phyloP scores from a whole-genome alignment of 768 basidiomycete species.

The Jaapia argillacea region DNA sequence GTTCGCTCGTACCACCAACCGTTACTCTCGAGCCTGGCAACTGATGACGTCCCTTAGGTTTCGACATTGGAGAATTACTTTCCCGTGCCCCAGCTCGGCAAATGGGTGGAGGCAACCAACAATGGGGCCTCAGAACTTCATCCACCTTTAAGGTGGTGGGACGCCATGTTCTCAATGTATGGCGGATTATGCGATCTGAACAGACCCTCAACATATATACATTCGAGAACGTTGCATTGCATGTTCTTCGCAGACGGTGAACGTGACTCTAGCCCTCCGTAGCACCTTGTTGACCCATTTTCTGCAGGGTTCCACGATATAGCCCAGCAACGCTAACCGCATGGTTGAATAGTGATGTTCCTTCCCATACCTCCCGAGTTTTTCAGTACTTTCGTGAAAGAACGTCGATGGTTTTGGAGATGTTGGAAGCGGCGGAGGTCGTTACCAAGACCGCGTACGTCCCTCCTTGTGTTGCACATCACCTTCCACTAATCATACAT shows the following conservation, averaged over 20 bases:
- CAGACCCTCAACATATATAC: constrained; percentile 69
- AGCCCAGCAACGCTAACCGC: constrained; percentile 45
- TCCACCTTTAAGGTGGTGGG: constrained; percentile 81
- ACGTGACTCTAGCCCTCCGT: constrained; percentile 7
- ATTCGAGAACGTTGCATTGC: constrained; percentile 84
- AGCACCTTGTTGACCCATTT: neutral
- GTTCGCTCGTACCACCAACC: constrained; percentile 27
- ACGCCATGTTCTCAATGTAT: constrained; percentile 86
- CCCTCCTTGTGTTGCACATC: neutral
- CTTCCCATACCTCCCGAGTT: constrained; percentile 43
- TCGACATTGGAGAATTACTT: constrained; percentile 64
- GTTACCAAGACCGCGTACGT: constrained; percentile 86
- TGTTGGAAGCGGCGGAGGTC: constrained; percentile 73
- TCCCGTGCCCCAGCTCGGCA: constrained; percentile 57
- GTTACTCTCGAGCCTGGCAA: neutral
- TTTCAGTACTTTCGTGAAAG: constrained; percentile 57
- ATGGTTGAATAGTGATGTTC: constrained; percentile 56
- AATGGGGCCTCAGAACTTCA: constrained; percentile 66
- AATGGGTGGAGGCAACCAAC: constrained; percentile 31
- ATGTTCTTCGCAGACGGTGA: constrained; percentile 68
- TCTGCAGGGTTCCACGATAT: constrained; percentile 67
- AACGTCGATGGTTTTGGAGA: constrained; percentile 61
- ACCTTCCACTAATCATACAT: neutral
- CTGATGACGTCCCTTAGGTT: constrained; percentile 30
- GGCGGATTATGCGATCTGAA: constrained; percentile 88